phyloP scores from a whole-genome alignment of 2,329 filamentous ascomycete species.

The Phialemonium atrogriseum region DNA sequence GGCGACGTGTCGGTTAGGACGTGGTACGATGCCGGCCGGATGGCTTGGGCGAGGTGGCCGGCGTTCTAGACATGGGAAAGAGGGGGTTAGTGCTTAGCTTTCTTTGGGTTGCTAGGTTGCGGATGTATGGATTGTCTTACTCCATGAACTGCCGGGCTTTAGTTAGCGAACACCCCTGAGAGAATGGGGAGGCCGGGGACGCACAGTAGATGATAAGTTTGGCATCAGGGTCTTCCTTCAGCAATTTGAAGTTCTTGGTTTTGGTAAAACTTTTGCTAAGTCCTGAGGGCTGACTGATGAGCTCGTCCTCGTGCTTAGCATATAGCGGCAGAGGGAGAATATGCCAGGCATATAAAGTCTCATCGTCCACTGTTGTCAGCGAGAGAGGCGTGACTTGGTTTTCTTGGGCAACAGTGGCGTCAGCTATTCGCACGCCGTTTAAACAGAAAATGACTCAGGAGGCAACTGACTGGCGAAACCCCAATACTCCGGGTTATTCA shows the following conservation, averaged over 20 bases:
- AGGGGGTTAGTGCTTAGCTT: too few species aligned
- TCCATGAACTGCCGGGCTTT: constrained; percentile 46
- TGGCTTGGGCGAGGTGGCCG: constrained; percentile 72
- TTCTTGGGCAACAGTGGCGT: constrained; percentile 36
- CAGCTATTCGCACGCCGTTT: background rate
- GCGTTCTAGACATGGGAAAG: constrained; percentile 53
- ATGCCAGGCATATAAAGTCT: constrained; percentile 83
- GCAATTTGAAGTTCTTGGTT: constrained; percentile 50
- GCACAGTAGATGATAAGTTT: constrained; percentile 57
- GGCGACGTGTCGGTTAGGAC: constrained; percentile 63
- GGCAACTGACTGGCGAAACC: constrained; percentile 67
- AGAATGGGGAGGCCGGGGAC: constrained; percentile 17
- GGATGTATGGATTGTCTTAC: constrained; percentile 31
- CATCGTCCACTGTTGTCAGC: constrained; percentile 64
- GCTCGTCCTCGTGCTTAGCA: constrained; percentile 55
- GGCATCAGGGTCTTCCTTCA: constrained; percentile 55
- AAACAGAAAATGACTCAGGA: background rate
- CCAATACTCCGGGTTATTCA: constrained; percentile 71
- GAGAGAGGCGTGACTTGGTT: constrained; percentile 86
- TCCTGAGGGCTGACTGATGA: constrained; percentile 44
- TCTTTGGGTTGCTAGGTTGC: constrained; percentile 26
- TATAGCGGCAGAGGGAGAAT: constrained; percentile 75
- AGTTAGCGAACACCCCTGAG: constrained; percentile 10
- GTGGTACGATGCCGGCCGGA: constrained; percentile 71
- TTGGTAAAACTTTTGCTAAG: constrained; percentile 44